Percentiles rank a stretch among this genome's conserved stretches.
Evolutionary conservation across 2,329 filamentous ascomycete species (phyloP).

Genomic region (Pyrenochaeta sp.): DNA sequence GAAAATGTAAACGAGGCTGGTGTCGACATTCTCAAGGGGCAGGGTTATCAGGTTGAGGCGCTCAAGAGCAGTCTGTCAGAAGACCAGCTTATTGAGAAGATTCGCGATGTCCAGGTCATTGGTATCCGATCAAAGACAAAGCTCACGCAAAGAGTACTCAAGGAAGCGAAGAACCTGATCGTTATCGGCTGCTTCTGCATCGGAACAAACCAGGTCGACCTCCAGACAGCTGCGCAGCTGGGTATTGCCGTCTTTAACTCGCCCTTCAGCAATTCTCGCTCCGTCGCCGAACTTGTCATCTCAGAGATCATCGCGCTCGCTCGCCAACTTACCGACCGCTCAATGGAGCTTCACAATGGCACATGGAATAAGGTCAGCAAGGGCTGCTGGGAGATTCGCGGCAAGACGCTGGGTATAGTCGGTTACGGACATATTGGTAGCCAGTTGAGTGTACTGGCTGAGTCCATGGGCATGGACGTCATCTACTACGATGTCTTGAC

Average conservation of each 20-base stretch:
- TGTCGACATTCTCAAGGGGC: conserved; percentile 78
- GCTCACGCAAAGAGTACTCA: conserved; percentile 83
- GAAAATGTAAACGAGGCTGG: conserved; percentile 97
- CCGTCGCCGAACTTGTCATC: conserved; percentile 95
- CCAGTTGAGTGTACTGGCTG: conserved; percentile 92
- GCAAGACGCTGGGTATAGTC: conserved; percentile 95
- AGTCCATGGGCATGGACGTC: conserved; percentile 97
- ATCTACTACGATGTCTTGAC: conserved; percentile 97
- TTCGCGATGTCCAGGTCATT: conserved; percentile 96
- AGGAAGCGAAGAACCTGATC: conserved; percentile 90
- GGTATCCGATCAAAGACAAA: conserved; percentile 98
- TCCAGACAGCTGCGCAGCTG: conserved; percentile 80
- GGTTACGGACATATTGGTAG: conserved; percentile 98
- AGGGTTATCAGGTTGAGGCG: conserved; percentile 96
- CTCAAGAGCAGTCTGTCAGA: conserved; percentile 90
- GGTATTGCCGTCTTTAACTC: conserved; percentile 99
- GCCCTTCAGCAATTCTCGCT: conserved; percentile 96
- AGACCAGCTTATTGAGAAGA: conserved; percentile 95
- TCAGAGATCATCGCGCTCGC: conserved; percentile 91
- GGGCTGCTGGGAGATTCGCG: conserved; percentile 97
- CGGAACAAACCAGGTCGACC: conserved; percentile 93
- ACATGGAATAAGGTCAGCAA: conserved; percentile 98
- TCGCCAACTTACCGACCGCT: conserved; percentile 91
- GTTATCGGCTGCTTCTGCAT: conserved; percentile 99
- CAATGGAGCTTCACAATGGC: conserved; percentile 90